Base-by-base conservation (phyloP, 2,329 filamentous ascomycete genomes). In the Clonostachys solani region DNA sequence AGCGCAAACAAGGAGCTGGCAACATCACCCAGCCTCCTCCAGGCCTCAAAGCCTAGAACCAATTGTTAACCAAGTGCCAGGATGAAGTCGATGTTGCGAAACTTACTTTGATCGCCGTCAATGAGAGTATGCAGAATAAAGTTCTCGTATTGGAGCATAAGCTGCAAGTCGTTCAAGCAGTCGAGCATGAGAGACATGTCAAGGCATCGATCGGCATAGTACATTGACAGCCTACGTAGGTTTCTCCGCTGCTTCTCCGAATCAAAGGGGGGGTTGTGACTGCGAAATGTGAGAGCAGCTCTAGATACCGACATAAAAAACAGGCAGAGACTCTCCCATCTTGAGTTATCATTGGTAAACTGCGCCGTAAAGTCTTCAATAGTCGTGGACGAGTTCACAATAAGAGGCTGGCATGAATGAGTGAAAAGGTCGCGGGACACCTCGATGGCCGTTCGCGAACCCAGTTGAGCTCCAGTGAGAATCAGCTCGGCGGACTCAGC, bases 11-110 rank as follows among this genome's bases (percentile, higher is more conserved):
- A 56, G 2, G 71, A 71, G 36, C 67, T 67, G 6, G 68, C 63
- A 6, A 75, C 58, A 47, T 75, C 71, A 29, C 72, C 71, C 5
- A 75, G 60, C 42, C 63, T 67, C 40, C 72, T 64, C 72, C 72
- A 76, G 5, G 71, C 69, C 23, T 29, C 23, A 29, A 29, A 29
- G 3, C 23, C 23, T 29, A 29, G 23, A 29, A 9, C 23, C 23
- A 10, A 29, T 29, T 29, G 23, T 29, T 10, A 29, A 29, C 23
- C 23, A 3, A 4, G 8, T 29, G 23, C 8, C 9, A 3, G 4
- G 10, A 5, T 9, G 23, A 29, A 29, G 23, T 29, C 23, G 8
- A 29, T 29, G 23, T 40, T 66, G 60, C 56, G 52, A 72, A 64
- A 69, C 63, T 54, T 54, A 72, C 69, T 72, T 48, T 72, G 68